These are phyloP conservation scores for Plasmopara halstedii DNA, from an alignment of 352 stramenopile species.

Conservation along the genomic window DNA sequence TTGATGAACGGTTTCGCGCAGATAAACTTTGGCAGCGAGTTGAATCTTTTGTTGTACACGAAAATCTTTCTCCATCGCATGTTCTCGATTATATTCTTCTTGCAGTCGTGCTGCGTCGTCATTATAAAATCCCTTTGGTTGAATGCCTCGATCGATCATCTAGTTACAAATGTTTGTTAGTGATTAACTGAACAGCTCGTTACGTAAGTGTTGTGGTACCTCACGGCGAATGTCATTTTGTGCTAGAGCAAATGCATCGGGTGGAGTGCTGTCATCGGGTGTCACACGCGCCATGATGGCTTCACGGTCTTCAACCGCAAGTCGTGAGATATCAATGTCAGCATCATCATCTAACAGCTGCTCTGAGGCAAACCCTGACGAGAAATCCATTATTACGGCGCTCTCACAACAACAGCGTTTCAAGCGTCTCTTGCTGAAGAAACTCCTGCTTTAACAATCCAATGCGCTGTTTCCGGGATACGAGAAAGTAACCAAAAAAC, in stretches of 20 bases:
- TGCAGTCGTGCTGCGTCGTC: constrained; percentile 74
- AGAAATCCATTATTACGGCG: constrained; percentile 29
- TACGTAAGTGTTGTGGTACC: constrained; percentile 12
- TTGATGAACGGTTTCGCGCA: constrained; percentile 66
- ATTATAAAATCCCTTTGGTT: constrained; percentile 82
- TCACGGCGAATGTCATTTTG: constrained; percentile 81
- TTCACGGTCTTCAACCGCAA: constrained; percentile 53
- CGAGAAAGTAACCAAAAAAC: not conserved
- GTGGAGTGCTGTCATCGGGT: constrained; percentile 53
- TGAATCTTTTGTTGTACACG: constrained; percentile 62
- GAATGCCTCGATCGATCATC: constrained; percentile 80
- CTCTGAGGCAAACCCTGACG: constrained; percentile 35
- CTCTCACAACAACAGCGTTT: not conserved
- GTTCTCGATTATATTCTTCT: constrained; percentile 71
- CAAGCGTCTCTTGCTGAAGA: not conserved
- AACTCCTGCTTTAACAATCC: constrained; percentile 8
- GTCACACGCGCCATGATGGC: constrained; percentile 62
- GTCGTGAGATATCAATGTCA: constrained; percentile 55
- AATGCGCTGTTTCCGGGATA: not conserved
- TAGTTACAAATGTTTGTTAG: constrained; percentile 10
- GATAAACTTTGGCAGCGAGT: constrained; percentile 63
- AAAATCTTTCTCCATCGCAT: constrained; percentile 52
- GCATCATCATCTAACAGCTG: constrained; percentile 49
- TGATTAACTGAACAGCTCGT: not conserved
- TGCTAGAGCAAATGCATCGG: constrained; percentile 60